A percentile compares a stretch with the other conserved stretches of the same genome.
Evolutionary conservation across 2,329 filamentous ascomycete species (phyloP).

Genomic region (Neoscytalidium dimidiatum): DNA sequence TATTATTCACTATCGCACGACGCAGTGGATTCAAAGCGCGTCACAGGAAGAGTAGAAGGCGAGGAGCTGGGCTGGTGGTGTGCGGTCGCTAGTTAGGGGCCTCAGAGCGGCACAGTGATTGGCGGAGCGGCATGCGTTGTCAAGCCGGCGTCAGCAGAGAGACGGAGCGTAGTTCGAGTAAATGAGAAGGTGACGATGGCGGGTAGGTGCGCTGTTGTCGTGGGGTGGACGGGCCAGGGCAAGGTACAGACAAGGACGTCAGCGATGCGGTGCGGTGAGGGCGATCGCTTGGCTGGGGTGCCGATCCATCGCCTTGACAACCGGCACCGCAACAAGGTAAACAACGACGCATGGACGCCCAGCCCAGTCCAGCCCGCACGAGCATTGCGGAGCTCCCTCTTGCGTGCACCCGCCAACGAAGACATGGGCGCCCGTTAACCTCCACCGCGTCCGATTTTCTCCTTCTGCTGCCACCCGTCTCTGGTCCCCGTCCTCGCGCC

Average conservation of each 20-base stretch:
- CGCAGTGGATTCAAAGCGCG: too few species aligned
- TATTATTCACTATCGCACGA: too few species aligned
- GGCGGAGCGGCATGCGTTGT: background rate
- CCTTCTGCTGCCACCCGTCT: slow-evolving; percentile 8
- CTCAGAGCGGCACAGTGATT: background rate
- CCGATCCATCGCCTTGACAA: slow-evolving; percentile 15
- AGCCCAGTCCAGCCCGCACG: slow-evolving; percentile 16
- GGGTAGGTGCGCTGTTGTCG: background rate
- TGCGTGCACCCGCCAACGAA: slow-evolving; percentile 7
- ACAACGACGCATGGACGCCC: slow-evolving; percentile 9
- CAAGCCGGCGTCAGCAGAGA: background rate
- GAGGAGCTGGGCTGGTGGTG: background rate
- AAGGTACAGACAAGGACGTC: background rate
- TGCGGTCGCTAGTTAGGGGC: too few species aligned
- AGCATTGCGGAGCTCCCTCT: slow-evolving; percentile 9
- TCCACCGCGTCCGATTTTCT: background rate
- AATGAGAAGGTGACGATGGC: background rate
- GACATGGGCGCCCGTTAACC: slow-evolving; percentile 2
- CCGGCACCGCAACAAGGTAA: background rate
- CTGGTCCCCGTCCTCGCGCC: background rate
- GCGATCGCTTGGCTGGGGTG: slow-evolving; percentile 1
- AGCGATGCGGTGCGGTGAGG: slow-evolving; percentile 4
- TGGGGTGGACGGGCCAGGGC: background rate
- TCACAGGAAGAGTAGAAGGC: background rate
- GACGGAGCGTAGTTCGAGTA: background rate